phyloP scores from a whole-genome alignment of 1,139 yeast species.

The Ogataea hybrid region DNA sequence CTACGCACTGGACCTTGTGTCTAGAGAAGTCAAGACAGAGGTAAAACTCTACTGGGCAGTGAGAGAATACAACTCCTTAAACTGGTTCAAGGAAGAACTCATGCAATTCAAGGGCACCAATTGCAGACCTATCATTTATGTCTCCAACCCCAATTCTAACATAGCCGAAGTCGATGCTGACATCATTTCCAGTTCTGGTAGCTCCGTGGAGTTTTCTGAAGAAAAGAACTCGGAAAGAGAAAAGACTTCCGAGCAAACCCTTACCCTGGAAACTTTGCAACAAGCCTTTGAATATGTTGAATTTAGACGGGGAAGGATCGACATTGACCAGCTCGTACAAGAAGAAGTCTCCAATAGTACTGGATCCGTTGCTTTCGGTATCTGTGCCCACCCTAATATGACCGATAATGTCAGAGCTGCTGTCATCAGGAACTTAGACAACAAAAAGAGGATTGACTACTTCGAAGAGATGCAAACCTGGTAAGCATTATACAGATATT shows the following conservation, averaged over 20 bases:
- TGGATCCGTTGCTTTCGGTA: slow-evolving; percentile 44
- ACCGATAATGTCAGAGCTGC: slow-evolving; percentile 46
- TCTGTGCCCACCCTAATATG: slow-evolving; percentile 50
- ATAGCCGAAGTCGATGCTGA: slow-evolving; percentile 9
- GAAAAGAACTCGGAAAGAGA: slow-evolving; percentile 12
- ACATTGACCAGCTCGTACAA: slow-evolving; percentile 37
- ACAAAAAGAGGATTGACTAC: slow-evolving; percentile 24
- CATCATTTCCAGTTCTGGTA: slow-evolving; percentile 8
- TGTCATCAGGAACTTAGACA: slow-evolving; percentile 22
- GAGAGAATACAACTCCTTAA: slow-evolving; percentile 46
- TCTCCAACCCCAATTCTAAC: slow-evolving; percentile 36
- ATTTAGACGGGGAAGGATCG: slow-evolving; percentile 41
- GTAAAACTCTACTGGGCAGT: slow-evolving; percentile 49
- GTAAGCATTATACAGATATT: slow-evolving; percentile 13
- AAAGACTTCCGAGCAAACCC: slow-evolving; percentile 13
- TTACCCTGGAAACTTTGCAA: slow-evolving; percentile 11
- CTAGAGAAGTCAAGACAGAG: slow-evolving; percentile 29
- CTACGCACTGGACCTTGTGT: slow-evolving; percentile 32
- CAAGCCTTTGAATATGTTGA: slow-evolving; percentile 19
- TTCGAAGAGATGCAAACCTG: slow-evolving; percentile 34
- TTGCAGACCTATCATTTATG: slow-evolving; percentile 40
- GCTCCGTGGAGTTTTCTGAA: slow-evolving; percentile 8
- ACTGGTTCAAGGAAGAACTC: slow-evolving; percentile 51
- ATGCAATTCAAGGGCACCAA: slow-evolving; percentile 34
- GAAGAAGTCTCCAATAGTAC: slow-evolving; percentile 37